Conservation (phyloP, 371 early-diverging fungal species). For the Dinochytrium kinnereticum region DNA sequence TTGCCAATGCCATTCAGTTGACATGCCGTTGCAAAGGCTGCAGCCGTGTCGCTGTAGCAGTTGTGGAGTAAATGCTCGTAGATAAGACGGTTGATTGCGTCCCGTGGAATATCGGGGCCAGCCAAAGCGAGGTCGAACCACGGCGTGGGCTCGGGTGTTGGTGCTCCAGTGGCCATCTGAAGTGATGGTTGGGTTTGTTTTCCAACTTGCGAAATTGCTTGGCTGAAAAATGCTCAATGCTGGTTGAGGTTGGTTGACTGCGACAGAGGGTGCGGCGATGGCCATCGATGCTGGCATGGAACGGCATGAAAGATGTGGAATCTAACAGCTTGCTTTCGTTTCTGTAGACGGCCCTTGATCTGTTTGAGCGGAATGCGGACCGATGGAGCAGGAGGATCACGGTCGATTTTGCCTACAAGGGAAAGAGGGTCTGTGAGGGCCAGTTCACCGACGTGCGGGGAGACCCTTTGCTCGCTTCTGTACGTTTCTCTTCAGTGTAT, state of each 20-base stretch:
- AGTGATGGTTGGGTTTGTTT: not conserved
- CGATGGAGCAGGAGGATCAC: not conserved
- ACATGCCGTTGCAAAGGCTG: constrained; percentile 32
- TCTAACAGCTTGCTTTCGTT: not conserved
- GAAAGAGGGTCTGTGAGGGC: not conserved
- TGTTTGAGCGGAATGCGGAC: not conserved
- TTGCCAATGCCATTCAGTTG: constrained; percentile 1
- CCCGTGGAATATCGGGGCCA: constrained; percentile 9
- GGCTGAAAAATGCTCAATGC: too few species aligned
- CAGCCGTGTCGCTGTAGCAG: constrained; percentile 49
- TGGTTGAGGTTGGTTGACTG: too few species aligned
- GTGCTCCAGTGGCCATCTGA: not conserved
- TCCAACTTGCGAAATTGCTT: too few species aligned
- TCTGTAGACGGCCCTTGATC: not conserved
- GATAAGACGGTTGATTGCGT: constrained; percentile 37
- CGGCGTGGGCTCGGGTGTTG: not conserved
- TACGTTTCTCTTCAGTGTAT: not conserved
- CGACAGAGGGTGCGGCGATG: too few species aligned
- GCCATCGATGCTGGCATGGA: not conserved
- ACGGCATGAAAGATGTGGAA: not conserved
- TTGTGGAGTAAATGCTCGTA: constrained; percentile 54
- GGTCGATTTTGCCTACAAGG: not conserved
- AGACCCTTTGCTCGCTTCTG: not conserved
- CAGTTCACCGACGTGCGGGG: not conserved
- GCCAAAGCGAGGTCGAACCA: not conserved